phyloP scores from a whole-genome alignment of 805 yeast species.

The Wickerhamiella azymoides region DNA sequence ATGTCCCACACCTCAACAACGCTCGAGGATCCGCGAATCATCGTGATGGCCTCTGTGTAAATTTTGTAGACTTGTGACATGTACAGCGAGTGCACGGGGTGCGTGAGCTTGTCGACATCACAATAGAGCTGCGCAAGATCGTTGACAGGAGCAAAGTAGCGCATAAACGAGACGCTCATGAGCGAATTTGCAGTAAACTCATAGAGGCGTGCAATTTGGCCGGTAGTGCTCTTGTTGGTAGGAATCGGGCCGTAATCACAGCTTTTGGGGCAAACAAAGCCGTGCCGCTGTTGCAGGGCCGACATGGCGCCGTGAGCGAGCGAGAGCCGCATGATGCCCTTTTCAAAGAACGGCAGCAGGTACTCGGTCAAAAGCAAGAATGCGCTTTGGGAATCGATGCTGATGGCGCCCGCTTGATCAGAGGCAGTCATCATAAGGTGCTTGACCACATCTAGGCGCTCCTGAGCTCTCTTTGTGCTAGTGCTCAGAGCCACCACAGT shows the following conservation, averaged over 20 bases:
- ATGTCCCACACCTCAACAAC: not conserved
- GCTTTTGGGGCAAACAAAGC: not conserved
- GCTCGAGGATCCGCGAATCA: not conserved
- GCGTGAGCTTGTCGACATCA: not conserved
- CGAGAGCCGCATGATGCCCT: constrained; percentile 13
- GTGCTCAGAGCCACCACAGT: constrained; percentile 10
- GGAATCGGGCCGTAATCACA: not conserved
- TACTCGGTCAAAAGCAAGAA: constrained; percentile 14
- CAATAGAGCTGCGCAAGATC: not conserved
- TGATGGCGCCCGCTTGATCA: not conserved
- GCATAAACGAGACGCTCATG: not conserved
- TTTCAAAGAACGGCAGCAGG: constrained; percentile 13
- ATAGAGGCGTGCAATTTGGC: not conserved
- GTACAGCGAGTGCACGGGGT: not conserved
- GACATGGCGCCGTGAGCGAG: constrained; percentile 13
- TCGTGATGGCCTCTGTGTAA: not conserved
- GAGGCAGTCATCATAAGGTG: constrained; percentile 4
- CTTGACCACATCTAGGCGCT: constrained; percentile 5
- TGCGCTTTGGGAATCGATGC: constrained; percentile 11
- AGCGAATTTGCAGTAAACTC: not conserved
- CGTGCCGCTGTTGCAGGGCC: not conserved
- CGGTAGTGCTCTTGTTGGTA: not conserved
- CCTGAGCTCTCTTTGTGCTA: not conserved
- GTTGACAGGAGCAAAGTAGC: not conserved
- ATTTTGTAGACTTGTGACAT: not conserved